phyloP scores from a whole-genome alignment of 352 stramenopile species.

The Phytophthora chlamydospora region DNA sequence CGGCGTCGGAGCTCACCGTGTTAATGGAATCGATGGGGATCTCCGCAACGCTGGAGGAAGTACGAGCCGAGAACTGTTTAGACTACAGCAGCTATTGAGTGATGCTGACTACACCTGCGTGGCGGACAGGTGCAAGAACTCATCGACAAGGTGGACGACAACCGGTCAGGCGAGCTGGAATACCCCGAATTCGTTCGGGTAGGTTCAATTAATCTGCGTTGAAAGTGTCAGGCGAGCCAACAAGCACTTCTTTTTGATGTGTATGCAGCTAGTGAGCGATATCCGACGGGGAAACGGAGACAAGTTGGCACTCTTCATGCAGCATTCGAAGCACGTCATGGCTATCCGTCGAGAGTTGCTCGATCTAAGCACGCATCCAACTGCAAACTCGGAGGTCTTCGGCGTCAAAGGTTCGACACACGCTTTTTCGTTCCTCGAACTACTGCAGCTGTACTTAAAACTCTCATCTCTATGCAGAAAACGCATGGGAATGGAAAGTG shows the following conservation, averaged over 20 bases:
- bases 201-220: slow-evolving; percentile 1
- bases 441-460: neutral
- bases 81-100: neutral
- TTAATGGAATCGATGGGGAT: slow-evolving; percentile 78
- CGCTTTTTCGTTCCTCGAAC: neutral
- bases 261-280: slow-evolving; percentile 61
- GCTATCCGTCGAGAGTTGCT: slow-evolving; percentile 53
- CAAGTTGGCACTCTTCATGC: slow-evolving; percentile 65
- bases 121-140: slow-evolving; percentile 50
- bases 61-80: slow-evolving; percentile 2
- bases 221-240: too few relatives aligned
- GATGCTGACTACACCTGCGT: neutral
- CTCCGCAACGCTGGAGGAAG: slow-evolving; percentile 49
- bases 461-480: slow-evolving; percentile 31
- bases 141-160: slow-evolving; percentile 79
- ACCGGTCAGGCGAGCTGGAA: slow-evolving; percentile 69
- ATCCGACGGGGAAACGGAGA: slow-evolving; percentile 61
- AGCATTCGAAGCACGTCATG: slow-evolving; percentile 68
- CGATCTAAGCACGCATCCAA: slow-evolving; percentile 43
- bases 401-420: slow-evolving; percentile 49
- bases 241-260: neutral
- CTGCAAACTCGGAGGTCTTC: slow-evolving; percentile 27
- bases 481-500: slow-evolving; percentile 60
- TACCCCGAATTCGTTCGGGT: slow-evolving; percentile 75
- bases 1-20: slow-evolving; percentile 52